Evolutionary conservation across 2,329 filamentous ascomycete genomes (phyloP).

Genomic region (Diatrype stigma): DNA sequence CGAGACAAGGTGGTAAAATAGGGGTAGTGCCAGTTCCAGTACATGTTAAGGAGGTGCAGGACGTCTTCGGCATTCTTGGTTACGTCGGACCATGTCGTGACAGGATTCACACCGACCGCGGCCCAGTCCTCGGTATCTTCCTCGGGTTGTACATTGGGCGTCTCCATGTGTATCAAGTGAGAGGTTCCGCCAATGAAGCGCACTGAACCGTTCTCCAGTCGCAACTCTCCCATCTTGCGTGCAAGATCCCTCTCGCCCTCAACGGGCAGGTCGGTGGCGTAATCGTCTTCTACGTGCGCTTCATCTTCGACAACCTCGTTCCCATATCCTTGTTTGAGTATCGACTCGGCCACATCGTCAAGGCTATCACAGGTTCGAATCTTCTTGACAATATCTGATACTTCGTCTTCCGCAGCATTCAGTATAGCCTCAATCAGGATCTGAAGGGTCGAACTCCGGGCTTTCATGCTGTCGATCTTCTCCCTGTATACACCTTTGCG

Average conservation of each 20-base stretch:
- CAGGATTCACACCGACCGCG: slow-evolving; percentile 58
- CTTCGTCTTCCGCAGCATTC: slow-evolving; percentile 85
- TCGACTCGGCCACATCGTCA: slow-evolving; percentile 50
- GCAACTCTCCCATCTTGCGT: slow-evolving; percentile 87
- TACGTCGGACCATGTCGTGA: slow-evolving; percentile 83
- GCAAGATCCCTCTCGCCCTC: slow-evolving; percentile 75
- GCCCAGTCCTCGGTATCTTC: slow-evolving; percentile 43
- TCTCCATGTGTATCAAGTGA: slow-evolving; percentile 78
- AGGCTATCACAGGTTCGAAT: slow-evolving; percentile 81
- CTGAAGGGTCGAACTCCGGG: slow-evolving; percentile 80
- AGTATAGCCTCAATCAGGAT: slow-evolving; percentile 90
- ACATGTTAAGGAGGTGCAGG: slow-evolving; percentile 89
- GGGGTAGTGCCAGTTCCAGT: slow-evolving; percentile 96
- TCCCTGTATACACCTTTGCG: slow-evolving; percentile 96
- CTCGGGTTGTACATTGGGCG: slow-evolving; percentile 37
- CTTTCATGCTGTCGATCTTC: slow-evolving; percentile 84
- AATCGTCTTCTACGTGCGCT: slow-evolving; percentile 39
- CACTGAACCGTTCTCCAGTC: slow-evolving; percentile 80
- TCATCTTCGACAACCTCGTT: slow-evolving; percentile 31
- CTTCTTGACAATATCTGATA: slow-evolving; percentile 72
- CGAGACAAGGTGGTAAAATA: slow-evolving; percentile 92
- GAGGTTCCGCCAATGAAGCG: slow-evolving; percentile 94
- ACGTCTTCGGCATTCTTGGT: slow-evolving; percentile 76
- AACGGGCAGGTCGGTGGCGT: slow-evolving; percentile 36
- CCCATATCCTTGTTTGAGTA: slow-evolving; percentile 40